Percentiles rank a stretch among this genome's conserved stretches.
phyloP scores from a whole-genome alignment of 768 basidiomycete species.

The Russula dissimulans region DNA sequence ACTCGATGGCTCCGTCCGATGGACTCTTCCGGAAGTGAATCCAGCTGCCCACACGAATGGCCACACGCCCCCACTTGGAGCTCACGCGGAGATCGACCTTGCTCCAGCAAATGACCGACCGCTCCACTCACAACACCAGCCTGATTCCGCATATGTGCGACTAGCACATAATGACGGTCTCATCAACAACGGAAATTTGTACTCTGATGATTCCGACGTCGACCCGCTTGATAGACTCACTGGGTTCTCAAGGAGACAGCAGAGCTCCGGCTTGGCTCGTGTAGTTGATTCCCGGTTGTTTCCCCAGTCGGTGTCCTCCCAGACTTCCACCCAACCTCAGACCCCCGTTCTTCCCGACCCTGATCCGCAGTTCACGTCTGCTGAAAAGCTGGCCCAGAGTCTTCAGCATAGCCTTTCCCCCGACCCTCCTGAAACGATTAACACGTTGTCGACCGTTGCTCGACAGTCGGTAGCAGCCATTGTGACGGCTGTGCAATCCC shows the following conservation, averaged over 20 bases:
- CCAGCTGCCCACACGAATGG: slow-evolving; percentile 4
- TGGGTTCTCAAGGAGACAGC: slow-evolving; percentile 15
- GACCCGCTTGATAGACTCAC: slow-evolving; percentile 36
- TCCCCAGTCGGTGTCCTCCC: background rate
- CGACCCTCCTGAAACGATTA: slow-evolving; percentile 46
- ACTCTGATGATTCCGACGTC: slow-evolving; percentile 75
- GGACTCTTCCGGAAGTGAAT: slow-evolving; percentile 52
- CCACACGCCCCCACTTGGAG: background rate
- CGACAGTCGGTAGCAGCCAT: slow-evolving; percentile 55
- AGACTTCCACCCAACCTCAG: background rate
- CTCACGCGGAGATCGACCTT: background rate
- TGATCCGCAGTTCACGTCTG: slow-evolving; percentile 45
- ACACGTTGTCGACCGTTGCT: slow-evolving; percentile 51
- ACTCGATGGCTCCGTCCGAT: slow-evolving; percentile 53
- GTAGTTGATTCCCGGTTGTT: background rate
- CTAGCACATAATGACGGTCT: slow-evolving; percentile 26
- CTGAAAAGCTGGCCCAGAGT: slow-evolving; percentile 57
- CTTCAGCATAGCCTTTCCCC: slow-evolving; percentile 53
- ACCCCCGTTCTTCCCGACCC: slow-evolving; percentile 1
- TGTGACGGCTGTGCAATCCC: slow-evolving; percentile 46
- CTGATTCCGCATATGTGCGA: slow-evolving; percentile 28
- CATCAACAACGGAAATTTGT: slow-evolving; percentile 48
- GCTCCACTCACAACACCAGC: slow-evolving; percentile 23
- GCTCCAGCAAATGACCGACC: background rate
- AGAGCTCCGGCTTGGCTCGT: background rate